Percentiles rank a stretch among this genome's conserved stretches.
phyloP scores from a whole-genome alignment of 768 basidiomycete genomes.

The Trametes cinnabarina region DNA sequence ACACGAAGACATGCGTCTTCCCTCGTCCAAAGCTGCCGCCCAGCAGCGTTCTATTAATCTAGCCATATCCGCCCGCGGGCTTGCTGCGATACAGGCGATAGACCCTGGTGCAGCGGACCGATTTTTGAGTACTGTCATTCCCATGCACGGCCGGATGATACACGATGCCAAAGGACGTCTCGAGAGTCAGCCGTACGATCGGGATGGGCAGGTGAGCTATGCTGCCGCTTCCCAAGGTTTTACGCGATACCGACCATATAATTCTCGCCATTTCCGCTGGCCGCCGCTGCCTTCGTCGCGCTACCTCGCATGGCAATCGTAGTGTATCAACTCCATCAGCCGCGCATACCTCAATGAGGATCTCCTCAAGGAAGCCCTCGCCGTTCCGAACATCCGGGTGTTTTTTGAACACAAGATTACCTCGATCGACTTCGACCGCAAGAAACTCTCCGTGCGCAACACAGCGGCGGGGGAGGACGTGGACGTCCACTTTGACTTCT shows the following conservation, averaged over 20 bases:
- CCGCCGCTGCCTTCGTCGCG: conserved; percentile 9
- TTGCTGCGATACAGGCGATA: conserved; percentile 81
- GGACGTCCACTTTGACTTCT: conserved; percentile 65
- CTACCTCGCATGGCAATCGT: conserved; percentile 6
- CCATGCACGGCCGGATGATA: conserved; percentile 96
- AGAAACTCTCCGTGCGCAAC: conserved; percentile 53
- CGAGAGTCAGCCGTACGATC: conserved; percentile 87
- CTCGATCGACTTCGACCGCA: conserved; percentile 70
- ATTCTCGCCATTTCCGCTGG: conserved; percentile 8
- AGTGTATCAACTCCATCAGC: conserved; percentile 96
- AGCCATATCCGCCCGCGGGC: conserved; percentile 91
- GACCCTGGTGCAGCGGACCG: conserved; percentile 66
- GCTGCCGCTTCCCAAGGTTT: conserved; percentile 13
- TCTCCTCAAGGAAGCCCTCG: conserved; percentile 74
- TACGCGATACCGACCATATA: not conserved
- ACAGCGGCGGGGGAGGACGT: conserved; percentile 41
- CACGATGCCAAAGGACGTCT: conserved; percentile 70
- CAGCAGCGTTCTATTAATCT: conserved; percentile 93
- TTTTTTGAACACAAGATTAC: conserved; percentile 83
- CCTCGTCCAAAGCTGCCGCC: conserved; percentile 59
- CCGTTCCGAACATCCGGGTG: conserved; percentile 57
- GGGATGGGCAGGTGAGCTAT: conserved; percentile 72
- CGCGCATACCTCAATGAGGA: conserved; percentile 83
- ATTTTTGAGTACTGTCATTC: conserved; percentile 79
- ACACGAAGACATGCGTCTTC: conserved; percentile 66